Evolutionary conservation across 2,329 filamentous ascomycete genomes (phyloP).

Genomic region (Colletotrichum gigasporum): DNA sequence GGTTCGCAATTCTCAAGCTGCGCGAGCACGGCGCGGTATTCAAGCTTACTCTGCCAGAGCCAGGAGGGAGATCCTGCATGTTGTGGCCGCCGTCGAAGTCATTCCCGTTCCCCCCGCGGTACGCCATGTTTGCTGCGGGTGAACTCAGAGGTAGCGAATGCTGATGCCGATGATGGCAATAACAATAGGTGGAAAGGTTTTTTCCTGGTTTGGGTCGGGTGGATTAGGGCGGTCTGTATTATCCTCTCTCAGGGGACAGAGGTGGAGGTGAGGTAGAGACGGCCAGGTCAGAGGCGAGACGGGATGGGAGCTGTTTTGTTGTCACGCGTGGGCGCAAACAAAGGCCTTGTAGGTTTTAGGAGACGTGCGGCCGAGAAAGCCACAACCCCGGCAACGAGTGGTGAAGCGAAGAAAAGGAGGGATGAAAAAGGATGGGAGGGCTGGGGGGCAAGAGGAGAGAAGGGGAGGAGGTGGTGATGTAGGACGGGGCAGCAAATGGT

Average conservation of each 20-base stretch:
- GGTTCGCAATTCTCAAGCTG: slow-evolving; percentile 7
- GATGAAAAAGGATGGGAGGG: slow-evolving; percentile 20
- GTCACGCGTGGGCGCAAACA: slow-evolving; percentile 19
- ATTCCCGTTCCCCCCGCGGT: slow-evolving; percentile 62
- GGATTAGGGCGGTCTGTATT: slow-evolving; percentile 18
- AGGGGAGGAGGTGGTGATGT: slow-evolving; percentile 23
- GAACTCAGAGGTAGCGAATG: slow-evolving; percentile 11
- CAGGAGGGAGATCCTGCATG: slow-evolving; percentile 72
- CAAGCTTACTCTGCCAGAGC: slow-evolving; percentile 64
- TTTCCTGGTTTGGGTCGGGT: neutral
- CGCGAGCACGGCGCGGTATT: slow-evolving; percentile 21
- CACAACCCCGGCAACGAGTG: slow-evolving; percentile 29
- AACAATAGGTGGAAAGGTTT: neutral
- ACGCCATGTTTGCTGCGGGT: slow-evolving; percentile 57
- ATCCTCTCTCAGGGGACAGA: neutral
- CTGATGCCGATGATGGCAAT: neutral
- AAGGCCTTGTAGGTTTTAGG: slow-evolving; percentile 21
- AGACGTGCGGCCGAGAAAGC: slow-evolving; percentile 27
- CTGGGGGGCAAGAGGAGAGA: slow-evolving; percentile 28
- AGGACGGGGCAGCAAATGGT: slow-evolving; percentile 31
- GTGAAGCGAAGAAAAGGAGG: slow-evolving; percentile 20
- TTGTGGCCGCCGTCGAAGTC: slow-evolving; percentile 69
- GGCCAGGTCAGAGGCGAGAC: slow-evolving; percentile 5
- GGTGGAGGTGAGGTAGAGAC: neutral
- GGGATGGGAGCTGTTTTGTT: neutral